phyloP scores from a whole-genome alignment of 345 rosid species.

The Excoecaria cochinchinensis region DNA sequence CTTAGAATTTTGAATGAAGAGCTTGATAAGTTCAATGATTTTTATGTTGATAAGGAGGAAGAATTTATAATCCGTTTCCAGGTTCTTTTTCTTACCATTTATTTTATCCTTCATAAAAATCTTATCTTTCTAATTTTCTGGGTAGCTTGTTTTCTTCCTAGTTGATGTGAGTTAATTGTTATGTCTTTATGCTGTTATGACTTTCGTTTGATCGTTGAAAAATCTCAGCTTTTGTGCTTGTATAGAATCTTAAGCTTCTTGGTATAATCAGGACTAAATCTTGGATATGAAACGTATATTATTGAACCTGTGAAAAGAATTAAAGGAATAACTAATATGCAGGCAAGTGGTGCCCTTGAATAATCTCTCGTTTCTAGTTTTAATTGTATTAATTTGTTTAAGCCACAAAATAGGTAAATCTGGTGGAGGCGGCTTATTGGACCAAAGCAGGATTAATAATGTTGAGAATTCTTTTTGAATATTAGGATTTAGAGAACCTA shows the following conservation, averaged over 20 bases:
- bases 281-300: not conserved
- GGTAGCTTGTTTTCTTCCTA: not conserved
- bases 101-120: too few relatives aligned
- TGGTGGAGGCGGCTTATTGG: not conserved
- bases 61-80: slow-evolving; percentile 84
- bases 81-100: slow-evolving; percentile 30
- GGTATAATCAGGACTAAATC: not conserved
- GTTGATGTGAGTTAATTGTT: not conserved
- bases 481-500: not conserved
- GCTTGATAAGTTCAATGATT: slow-evolving; percentile 89
- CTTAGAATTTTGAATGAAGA: slow-evolving; percentile 76
- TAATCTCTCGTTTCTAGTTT: not conserved
- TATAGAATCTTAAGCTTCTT: not conserved
- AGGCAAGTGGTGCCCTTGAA: not conserved
- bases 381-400: not conserved
- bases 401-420: not conserved
- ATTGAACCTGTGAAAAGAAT: not conserved
- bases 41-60: slow-evolving; percentile 86
- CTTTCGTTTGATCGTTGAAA: not conserved
- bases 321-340: not conserved
- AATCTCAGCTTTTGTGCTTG: not conserved
- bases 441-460: not conserved
- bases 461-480: not conserved
- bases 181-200: not conserved
- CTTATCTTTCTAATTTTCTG: not conserved